A percentile compares a stretch with the other conserved stretches of the same genome.
Conservation (phyloP, 1,284 basidiomycete species). For the Austroboletus novae-zelandiae region DNA sequence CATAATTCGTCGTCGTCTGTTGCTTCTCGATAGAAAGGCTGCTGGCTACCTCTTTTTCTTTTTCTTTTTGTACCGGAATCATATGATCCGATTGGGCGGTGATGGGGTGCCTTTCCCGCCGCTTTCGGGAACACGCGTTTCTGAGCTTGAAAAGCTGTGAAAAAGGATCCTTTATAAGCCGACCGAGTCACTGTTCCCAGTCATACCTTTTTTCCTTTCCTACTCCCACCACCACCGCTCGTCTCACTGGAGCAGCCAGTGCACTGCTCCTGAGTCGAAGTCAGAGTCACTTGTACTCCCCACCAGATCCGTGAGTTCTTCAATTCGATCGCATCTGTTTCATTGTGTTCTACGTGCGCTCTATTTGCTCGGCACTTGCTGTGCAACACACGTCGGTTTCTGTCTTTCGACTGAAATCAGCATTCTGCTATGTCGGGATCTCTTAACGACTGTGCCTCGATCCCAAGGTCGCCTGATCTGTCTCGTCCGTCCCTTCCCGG, state of each 20-base stretch:
- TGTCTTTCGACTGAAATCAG: conserved; percentile 29
- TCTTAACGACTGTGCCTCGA: conserved; percentile 14
- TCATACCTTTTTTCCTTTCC: conserved; percentile 14
- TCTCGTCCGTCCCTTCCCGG: conserved; percentile 29
- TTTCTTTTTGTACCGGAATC: not conserved
- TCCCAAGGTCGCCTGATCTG: conserved; percentile 32
- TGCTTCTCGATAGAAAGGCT: not conserved
- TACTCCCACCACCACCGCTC: conserved; percentile 24
- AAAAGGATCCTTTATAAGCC: conserved; percentile 34
- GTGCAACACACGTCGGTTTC: conserved; percentile 28
- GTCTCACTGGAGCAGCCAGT: conserved; percentile 24
- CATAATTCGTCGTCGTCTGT: not conserved
- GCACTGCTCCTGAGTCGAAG: conserved; percentile 19
- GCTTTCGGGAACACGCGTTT: conserved; percentile 28
- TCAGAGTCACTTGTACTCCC: conserved; percentile 25
- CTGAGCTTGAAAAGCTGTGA: conserved; percentile 48
- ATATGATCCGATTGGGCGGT: conserved; percentile 6
- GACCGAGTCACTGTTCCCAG: conserved; percentile 36
- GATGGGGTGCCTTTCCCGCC: conserved; percentile 18
- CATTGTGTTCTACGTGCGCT: conserved; percentile 33
- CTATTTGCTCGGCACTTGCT: conserved; percentile 15
- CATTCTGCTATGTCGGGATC: conserved; percentile 16
- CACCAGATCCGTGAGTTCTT: conserved; percentile 26
- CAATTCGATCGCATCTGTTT: conserved; percentile 27
- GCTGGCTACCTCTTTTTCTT: not conserved